Conservation (phyloP, 495 filamentous ascomycete species). For the Staphylotrichum longicolle region DNA sequence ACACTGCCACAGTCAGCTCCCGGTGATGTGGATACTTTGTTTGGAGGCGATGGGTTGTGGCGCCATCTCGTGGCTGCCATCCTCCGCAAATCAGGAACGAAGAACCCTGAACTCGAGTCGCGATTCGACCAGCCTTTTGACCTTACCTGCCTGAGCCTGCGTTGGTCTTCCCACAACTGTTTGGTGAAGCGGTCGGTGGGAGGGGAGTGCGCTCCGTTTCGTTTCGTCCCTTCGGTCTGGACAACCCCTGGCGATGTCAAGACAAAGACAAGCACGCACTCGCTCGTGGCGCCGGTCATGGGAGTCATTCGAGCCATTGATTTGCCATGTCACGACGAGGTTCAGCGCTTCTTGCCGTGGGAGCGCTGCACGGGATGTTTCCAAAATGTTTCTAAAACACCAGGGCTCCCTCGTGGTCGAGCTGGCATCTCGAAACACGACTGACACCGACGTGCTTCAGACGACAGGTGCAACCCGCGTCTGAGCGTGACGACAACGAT, state of each 20-base stretch:
- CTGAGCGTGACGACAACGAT: not conserved
- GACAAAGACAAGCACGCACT: too few relatives aligned
- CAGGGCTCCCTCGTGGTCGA: too few relatives aligned
- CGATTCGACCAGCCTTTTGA: conserved; percentile 1
- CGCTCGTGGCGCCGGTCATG: too few relatives aligned
- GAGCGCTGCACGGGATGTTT: not conserved
- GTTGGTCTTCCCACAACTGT: too few relatives aligned
- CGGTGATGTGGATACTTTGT: not conserved
- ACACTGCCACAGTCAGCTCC: not conserved
- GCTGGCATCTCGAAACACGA: conserved; percentile 7
- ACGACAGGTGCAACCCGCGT: not conserved
- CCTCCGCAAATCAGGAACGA: not conserved
- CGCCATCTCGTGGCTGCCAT: not conserved
- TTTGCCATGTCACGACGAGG: too few relatives aligned
- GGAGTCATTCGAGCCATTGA: too few relatives aligned
- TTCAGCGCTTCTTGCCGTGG: not conserved
- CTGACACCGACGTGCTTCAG: conserved; percentile 5
- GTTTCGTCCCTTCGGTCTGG: not conserved
- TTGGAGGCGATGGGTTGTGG: not conserved
- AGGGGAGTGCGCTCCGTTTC: conserved; percentile 4
- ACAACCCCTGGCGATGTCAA: not conserved
- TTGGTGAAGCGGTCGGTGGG: too few relatives aligned
- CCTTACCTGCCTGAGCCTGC: too few relatives aligned
- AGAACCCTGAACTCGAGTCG: not conserved
- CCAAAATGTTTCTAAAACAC: not conserved